Percentiles rank a stretch among this genome's conserved stretches.
These are phyloP conservation scores for Lichtheimia ramosa DNA, from an alignment of 371 early-diverging fungal genomes.

Conservation along the genomic window DNA sequence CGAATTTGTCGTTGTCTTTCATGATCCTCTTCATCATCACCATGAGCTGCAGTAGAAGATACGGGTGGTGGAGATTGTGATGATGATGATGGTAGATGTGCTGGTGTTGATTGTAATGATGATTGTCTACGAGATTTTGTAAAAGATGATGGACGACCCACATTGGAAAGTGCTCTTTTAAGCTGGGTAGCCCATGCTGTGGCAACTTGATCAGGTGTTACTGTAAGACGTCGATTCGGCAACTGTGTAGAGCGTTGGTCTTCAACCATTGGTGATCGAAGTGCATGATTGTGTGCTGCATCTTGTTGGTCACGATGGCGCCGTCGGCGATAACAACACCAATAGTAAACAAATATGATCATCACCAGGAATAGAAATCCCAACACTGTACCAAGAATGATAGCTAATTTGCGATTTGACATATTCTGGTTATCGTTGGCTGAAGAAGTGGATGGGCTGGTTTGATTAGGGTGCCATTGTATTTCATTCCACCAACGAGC, in stretches of 20 bases:
- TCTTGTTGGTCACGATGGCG: not conserved
- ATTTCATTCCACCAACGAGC: slow-evolving; percentile 11
- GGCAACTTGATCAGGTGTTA: not conserved
- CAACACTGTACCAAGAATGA: slow-evolving; percentile 14
- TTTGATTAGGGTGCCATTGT: not conserved
- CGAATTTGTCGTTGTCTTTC: slow-evolving; percentile 8
- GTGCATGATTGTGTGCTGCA: not conserved
- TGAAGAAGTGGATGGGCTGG: not conserved
- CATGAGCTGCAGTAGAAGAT: not conserved
- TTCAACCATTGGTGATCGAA: not conserved
- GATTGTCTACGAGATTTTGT: not conserved
- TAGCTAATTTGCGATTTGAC: not conserved
- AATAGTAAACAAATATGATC: not conserved
- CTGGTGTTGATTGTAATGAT: not conserved
- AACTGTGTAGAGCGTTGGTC: not conserved
- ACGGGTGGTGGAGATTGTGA: not conserved
- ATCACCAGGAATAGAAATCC: not conserved
- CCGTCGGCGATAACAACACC: slow-evolving; percentile 2
- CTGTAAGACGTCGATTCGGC: not conserved
- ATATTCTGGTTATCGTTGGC: not conserved
- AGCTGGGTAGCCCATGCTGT: not conserved
- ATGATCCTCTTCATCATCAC: not conserved
- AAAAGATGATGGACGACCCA: too few relatives aligned
- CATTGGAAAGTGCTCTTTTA: not conserved
- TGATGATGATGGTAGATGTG: not conserved